These are phyloP conservation scores for Leishmania arabica DNA, from an alignment of 208 protist genomes.

Conservation along the genomic window DNA sequence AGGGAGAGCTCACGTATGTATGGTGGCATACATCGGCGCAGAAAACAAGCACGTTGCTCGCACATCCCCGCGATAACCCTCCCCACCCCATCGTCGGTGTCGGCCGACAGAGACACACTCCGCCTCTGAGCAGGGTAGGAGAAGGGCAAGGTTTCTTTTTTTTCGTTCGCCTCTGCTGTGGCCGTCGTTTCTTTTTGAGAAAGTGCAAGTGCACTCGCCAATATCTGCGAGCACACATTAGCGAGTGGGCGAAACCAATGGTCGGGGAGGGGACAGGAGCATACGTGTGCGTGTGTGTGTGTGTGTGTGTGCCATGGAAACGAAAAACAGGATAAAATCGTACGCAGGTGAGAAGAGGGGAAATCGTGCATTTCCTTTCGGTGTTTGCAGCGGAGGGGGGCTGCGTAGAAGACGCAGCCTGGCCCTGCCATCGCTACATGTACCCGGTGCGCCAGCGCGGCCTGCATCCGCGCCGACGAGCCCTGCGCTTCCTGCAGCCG, in stretches of 20 bases:
- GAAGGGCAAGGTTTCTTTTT: neutral
- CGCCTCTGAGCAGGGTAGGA: no score
- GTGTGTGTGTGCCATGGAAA: neutral
- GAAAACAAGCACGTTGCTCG: neutral
- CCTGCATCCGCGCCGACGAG: neutral
- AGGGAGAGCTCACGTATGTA: neutral
- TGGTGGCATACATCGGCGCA: neutral
- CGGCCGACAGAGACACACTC: neutral
- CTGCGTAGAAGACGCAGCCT: neutral
- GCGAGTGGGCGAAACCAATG: neutral
- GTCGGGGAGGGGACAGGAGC: neutral
- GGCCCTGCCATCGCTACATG: neutral
- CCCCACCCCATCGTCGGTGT: neutral
- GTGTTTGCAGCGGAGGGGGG: no score
- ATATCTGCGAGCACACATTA: neutral
- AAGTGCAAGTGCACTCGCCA: neutral
- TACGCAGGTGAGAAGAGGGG: neutral
- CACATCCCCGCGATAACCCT: neutral
- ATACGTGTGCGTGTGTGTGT: slow-evolving; percentile 1
- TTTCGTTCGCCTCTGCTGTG: neutral
- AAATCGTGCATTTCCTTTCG: no score
- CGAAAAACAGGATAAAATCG: neutral
- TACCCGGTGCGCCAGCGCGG: neutral
- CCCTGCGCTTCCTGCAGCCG: neutral
- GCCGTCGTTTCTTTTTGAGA: neutral